Base-by-base conservation (phyloP, 768 basidiomycete genomes). In the Naganishia randhawae region DNA sequence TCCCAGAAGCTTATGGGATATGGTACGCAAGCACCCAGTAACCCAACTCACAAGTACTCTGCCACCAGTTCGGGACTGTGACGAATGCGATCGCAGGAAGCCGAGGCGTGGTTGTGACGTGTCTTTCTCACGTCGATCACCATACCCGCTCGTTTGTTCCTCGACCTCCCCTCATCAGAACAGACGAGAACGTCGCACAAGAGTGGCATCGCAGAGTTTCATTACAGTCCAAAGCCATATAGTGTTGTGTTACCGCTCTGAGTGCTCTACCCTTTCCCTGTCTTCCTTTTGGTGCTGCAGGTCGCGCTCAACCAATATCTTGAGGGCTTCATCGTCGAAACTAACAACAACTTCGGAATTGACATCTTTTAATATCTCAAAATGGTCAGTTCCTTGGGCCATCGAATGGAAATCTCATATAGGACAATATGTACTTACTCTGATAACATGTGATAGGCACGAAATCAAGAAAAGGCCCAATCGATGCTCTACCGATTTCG, bases 391-490 rank as follows among this genome's bases (percentile, higher is more conserved):
- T 22, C 25, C 45, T 1, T 7, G 19, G 25, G 3, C n/a, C 19
- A 42, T 8, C 41, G 14, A 6, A 42, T 42, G 41, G 25, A 11
- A 48, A 11, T 11, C 25, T 32, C 31, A 14, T 33, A 8, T 16
- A 29, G 29, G 11, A 29, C 27, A 8, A 52, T 16, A 52, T 19
- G 8, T 6, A 50, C 51, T 16, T 14, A 13, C 9, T 7, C 51
- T 52, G n/a, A 22, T 48, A 48, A 17, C 45, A 6, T 32, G 6
- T 35, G 14, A 50, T 72, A 92, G 93, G 93, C 94, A 70, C 89
- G 94, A 80, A 97, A 98, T 88, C 90, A 93, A 80, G 95, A 97
- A 81, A 99, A 97, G 80, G 91, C 93, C 1, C 93, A 95, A 81
- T 79, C 74, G 50, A 77, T 76, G 75, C 69, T 78, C 50, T 76